Conservation (phyloP, 352 stramenopile genomes). For the Phytophthora palmivora region DNA sequence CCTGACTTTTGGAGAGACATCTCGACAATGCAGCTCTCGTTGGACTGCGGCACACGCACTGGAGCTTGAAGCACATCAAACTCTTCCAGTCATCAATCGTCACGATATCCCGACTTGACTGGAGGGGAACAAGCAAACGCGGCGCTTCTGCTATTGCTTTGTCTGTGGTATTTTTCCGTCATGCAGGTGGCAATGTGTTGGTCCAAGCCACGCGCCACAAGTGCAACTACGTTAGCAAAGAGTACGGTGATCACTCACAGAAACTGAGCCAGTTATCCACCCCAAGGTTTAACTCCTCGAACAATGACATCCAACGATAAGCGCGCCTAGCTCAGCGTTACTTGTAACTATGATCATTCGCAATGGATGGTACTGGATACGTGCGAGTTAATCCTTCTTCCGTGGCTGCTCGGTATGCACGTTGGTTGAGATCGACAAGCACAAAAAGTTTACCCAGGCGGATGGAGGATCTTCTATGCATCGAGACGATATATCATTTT, state of each 20-base stretch:
- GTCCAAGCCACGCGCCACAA: conserved; percentile 19
- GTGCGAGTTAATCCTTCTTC: no score
- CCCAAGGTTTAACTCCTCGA: background rate
- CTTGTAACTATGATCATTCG: background rate
- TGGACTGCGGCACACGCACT: conserved; percentile 20
- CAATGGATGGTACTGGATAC: no score
- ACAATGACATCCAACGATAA: background rate
- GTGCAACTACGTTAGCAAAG: conserved; percentile 4
- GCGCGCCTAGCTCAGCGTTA: no score
- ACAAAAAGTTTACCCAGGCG: no score
- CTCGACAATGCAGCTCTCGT: conserved; percentile 7
- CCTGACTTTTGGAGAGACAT: conserved; percentile 22
- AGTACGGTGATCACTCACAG: conserved; percentile 1
- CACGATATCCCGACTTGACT: conserved; percentile 1
- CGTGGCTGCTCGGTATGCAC: no score
- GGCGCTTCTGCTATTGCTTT: conserved; percentile 6
- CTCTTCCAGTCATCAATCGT: conserved; percentile 14
- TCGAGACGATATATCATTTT: no score
- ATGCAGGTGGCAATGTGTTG: conserved; percentile 9
- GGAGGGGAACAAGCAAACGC: background rate
- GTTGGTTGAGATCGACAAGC: no score
- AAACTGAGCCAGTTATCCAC: background rate
- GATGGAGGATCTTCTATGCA: no score
- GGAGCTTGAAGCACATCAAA: conserved; percentile 9
- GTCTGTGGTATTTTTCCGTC: background rate